Percentiles rank a stretch among this genome's conserved stretches.
Conservation (phyloP, 805 yeast genomes). For the Saturnispora silvae region DNA sequence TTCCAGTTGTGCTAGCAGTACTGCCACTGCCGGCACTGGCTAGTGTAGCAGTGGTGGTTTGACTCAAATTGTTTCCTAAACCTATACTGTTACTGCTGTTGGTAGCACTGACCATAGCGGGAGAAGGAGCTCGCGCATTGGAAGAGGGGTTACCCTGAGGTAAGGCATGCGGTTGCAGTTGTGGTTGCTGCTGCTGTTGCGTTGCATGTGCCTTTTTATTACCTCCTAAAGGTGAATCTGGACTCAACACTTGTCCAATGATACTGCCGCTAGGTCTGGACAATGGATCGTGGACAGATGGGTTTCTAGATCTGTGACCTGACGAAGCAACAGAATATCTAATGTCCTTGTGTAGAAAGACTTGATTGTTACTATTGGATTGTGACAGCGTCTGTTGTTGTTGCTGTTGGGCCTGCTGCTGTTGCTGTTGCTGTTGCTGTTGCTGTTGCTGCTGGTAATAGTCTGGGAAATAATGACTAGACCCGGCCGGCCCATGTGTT, state of each 20-base stretch:
- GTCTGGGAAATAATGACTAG: slow-evolving; percentile 8
- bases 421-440: slow-evolving; percentile 8
- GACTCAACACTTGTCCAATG: not conserved
- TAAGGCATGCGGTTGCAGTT: not conserved
- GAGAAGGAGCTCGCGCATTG: not conserved
- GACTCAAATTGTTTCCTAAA: too few relatives aligned
- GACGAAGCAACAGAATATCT: slow-evolving; percentile 20
- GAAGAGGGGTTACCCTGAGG: not conserved
- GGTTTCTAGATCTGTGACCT: slow-evolving; percentile 25
- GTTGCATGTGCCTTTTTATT: not conserved
- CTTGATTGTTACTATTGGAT: slow-evolving; percentile 12
- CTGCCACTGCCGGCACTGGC: not conserved
- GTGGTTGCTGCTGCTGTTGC: not conserved
- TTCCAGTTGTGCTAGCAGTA: not conserved
- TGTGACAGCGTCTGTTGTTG: slow-evolving; percentile 11
- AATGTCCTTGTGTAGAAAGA: slow-evolving; percentile 22
- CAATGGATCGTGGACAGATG: slow-evolving; percentile 30
- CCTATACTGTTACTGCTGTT: not conserved
- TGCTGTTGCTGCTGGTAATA: slow-evolving; percentile 4
- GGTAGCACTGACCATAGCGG: not conserved
- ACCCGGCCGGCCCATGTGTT: not conserved
- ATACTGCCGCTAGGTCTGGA: slow-evolving; percentile 7
- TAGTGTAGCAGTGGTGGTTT: not conserved
- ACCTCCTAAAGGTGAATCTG: not conserved
- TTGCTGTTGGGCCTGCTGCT: slow-evolving; percentile 9